Evolutionary conservation across 78 protist genomes (phyloP).

Genomic region (Speleostelium caveatum): DNA sequence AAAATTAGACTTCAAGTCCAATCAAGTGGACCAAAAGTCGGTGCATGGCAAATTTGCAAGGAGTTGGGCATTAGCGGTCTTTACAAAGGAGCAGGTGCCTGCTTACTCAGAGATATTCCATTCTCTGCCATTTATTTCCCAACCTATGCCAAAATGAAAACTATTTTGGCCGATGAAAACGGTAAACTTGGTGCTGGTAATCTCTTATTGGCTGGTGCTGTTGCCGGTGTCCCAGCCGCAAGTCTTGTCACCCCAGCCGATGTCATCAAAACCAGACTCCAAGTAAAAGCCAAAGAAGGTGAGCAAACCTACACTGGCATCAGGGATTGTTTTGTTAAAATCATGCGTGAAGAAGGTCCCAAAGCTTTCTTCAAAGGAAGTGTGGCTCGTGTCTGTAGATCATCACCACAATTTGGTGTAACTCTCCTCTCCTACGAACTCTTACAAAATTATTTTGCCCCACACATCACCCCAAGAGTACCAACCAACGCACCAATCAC

Average conservation of each 20-base stretch:
- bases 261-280: slow-evolving; percentile 90
- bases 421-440: slow-evolving; percentile 86
- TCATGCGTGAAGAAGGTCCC: slow-evolving; percentile 80
- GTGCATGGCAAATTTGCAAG: slow-evolving; percentile 47
- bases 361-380: slow-evolving; percentile 87
- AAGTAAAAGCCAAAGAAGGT: slow-evolving; percentile 86
- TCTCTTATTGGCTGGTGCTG: slow-evolving; percentile 82
- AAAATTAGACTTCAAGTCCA: slow-evolving; percentile 89
- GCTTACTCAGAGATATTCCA: slow-evolving; percentile 88
- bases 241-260: slow-evolving; percentile 85
- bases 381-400: slow-evolving; percentile 80
- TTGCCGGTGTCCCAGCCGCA: slow-evolving; percentile 89
- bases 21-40: slow-evolving; percentile 18
- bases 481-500: slow-evolving; percentile 84
- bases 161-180: slow-evolving; percentile 76
- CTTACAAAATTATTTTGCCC: slow-evolving; percentile 66
- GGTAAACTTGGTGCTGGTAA: slow-evolving; percentile 59
- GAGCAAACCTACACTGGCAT: slow-evolving; percentile 85
- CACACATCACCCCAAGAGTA: slow-evolving; percentile 49
- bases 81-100: slow-evolving; percentile 90
- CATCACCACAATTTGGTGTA: slow-evolving; percentile 91
- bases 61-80: slow-evolving; percentile 87
- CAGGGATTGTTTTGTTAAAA: slow-evolving; percentile 78
- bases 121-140: slow-evolving; percentile 93
- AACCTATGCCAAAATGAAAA: slow-evolving; percentile 82